Evolutionary conservation across 2,329 filamentous ascomycete species (phyloP).

Genomic region (Thelonectria rubi): DNA sequence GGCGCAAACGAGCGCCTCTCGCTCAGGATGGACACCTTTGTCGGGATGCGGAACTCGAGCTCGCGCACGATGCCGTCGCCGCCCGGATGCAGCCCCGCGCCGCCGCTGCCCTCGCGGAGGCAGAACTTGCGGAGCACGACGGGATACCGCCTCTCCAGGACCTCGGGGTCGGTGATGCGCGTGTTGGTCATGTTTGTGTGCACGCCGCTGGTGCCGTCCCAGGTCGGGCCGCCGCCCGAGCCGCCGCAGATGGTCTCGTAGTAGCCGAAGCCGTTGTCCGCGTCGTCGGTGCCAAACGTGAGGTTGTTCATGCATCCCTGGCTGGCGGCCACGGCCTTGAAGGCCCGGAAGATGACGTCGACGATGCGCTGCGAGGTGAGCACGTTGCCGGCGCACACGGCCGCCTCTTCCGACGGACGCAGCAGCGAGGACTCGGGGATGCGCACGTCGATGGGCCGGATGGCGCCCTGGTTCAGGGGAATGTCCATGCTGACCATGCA

Average conservation of each 20-base stretch:
- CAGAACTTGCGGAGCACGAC: conserved; percentile 75
- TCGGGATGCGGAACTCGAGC: conserved; percentile 78
- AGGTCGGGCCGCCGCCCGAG: conserved; percentile 70
- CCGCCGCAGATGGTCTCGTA: conserved; percentile 71
- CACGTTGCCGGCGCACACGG: conserved; percentile 83
- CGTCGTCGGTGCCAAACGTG: conserved; percentile 75
- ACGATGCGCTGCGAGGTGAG: conserved; percentile 53
- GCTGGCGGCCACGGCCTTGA: conserved; percentile 77
- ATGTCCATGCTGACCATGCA: conserved; percentile 84
- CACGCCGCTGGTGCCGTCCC: conserved; percentile 51
- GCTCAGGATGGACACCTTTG: conserved; percentile 78
- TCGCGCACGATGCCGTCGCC: conserved; percentile 79
- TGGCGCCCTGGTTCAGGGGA: conserved; percentile 82
- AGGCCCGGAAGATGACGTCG: conserved; percentile 67
- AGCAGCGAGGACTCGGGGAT: conserved; percentile 78
- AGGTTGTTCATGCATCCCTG: conserved; percentile 86
- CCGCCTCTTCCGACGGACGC: conserved; percentile 76
- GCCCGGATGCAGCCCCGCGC: conserved; percentile 70
- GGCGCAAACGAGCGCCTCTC: conserved; percentile 77
- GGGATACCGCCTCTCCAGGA: conserved; percentile 64
- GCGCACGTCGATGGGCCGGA: conserved; percentile 76
- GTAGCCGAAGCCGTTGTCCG: conserved; percentile 52
- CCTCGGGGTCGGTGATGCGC: conserved; percentile 67
- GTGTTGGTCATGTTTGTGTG: conserved; percentile 75
- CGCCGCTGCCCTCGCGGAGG: conserved; percentile 68